phyloP scores from a whole-genome alignment of 257 asterid species.

The Eustoma russellianum region DNA sequence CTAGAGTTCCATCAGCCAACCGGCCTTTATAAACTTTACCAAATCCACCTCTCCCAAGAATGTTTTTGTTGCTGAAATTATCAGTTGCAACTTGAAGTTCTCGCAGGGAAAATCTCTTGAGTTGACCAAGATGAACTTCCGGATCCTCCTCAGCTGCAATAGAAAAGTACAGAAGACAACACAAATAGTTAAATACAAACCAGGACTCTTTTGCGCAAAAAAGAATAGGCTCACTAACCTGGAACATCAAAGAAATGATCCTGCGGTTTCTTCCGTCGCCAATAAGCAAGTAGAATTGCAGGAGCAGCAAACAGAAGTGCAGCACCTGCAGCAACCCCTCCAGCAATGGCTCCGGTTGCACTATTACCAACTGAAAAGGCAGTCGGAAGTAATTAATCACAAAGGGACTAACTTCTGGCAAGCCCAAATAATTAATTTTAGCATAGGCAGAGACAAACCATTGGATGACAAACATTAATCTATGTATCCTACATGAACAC shows the following conservation, averaged over 20 bases:
- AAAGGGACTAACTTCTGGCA: too few species aligned
- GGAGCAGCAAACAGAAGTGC: slow-evolving; percentile 87
- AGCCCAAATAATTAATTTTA: neutral
- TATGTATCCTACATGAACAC: too few species aligned
- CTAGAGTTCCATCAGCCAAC: slow-evolving; percentile 72
- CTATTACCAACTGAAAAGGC: slow-evolving; percentile 49
- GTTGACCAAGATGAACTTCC: slow-evolving; percentile 90
- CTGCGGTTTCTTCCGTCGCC: slow-evolving; percentile 65
- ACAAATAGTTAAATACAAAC: neutral
- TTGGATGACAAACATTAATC: too few species aligned
- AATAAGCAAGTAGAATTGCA: slow-evolving; percentile 65
- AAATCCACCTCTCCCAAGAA: slow-evolving; percentile 85
- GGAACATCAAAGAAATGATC: slow-evolving; percentile 93
- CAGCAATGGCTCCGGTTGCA: slow-evolving; percentile 81
- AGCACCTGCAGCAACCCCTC: slow-evolving; percentile 89
- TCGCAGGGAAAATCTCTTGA: slow-evolving; percentile 71
- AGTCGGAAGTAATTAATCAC: neutral
- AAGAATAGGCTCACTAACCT: slow-evolving; percentile 41
- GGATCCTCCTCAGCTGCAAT: slow-evolving; percentile 91
- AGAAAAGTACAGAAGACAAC: slow-evolving; percentile 6
- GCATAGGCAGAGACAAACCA: too few species aligned
- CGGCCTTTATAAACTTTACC: slow-evolving; percentile 94
- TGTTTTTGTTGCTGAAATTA: slow-evolving; percentile 55
- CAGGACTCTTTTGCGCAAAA: neutral
- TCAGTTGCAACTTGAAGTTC: slow-evolving; percentile 82